A percentile compares a stretch with the other conserved stretches of the same genome.
Conservation (phyloP, 2,329 filamentous ascomycete species). For the Cladophialophora carrionii region DNA sequence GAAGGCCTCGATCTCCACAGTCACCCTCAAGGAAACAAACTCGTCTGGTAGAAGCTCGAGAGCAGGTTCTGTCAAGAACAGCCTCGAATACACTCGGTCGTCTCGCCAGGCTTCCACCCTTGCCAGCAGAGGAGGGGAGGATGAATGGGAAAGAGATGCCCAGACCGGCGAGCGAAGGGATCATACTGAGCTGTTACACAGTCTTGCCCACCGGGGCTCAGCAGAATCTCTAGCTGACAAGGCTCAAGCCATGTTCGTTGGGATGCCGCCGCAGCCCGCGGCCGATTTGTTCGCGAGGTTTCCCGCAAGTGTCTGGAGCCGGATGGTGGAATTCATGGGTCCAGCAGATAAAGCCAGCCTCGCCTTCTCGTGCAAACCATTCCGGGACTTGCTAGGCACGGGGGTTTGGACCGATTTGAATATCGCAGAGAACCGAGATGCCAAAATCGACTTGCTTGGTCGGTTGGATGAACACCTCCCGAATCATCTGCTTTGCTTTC, state of each 20-base stretch:
- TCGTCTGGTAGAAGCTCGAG: constrained; percentile 14
- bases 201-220: constrained; percentile 32
- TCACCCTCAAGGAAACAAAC: constrained; percentile 23
- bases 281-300: constrained; percentile 49
- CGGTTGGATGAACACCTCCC: constrained; percentile 57
- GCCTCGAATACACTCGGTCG: constrained; percentile 18
- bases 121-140: constrained; percentile 15
- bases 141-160: constrained; percentile 34
- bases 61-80: constrained; percentile 17
- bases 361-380: constrained; percentile 53
- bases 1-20: constrained; percentile 6
- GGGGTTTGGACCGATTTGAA: constrained; percentile 43
- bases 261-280: constrained; percentile 25
- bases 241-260: constrained; percentile 18
- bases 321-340: constrained; percentile 49
- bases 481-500: constrained; percentile 62
- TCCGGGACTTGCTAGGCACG: constrained; percentile 50
- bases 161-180: constrained; percentile 39
- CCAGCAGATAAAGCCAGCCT: constrained; percentile 56
- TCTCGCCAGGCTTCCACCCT: constrained; percentile 22
- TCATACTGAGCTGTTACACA: constrained; percentile 39
- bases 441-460: constrained; percentile 57
- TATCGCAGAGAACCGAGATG: constrained; percentile 49
- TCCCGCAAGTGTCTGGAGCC: constrained; percentile 52
- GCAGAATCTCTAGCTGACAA: constrained; percentile 28